phyloP scores from a whole-genome alignment of 768 basidiomycete genomes.

The Leccinellum luteum region DNA sequence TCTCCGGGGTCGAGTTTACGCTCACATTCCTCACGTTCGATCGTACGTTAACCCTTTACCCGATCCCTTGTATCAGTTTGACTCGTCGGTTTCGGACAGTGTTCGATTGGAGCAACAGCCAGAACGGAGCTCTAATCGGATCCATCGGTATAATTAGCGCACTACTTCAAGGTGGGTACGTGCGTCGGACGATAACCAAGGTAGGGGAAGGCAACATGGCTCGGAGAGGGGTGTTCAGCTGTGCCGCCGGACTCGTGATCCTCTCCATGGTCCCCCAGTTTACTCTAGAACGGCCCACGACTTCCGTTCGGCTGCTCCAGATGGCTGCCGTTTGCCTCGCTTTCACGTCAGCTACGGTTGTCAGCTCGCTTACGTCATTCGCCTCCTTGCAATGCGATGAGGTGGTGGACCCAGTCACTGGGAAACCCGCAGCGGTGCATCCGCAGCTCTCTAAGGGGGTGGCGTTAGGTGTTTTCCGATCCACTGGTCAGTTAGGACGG shows the following conservation, averaged over 20 bases:
- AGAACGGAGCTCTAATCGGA: slow-evolving; percentile 81
- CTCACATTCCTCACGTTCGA: slow-evolving; percentile 93
- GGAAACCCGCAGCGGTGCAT: slow-evolving; percentile 53
- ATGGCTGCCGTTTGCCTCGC: slow-evolving; percentile 82
- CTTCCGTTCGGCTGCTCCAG: slow-evolving; percentile 55
- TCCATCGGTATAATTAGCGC: slow-evolving; percentile 91
- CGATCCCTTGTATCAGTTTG: not conserved
- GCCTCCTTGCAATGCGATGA: slow-evolving; percentile 93
- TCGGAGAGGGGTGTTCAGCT: slow-evolving; percentile 71
- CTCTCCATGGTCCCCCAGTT: slow-evolving; percentile 70
- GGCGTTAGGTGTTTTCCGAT: slow-evolving; percentile 83
- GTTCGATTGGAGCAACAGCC: slow-evolving; percentile 84
- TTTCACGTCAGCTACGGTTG: slow-evolving; percentile 94
- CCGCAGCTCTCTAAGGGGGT: slow-evolving; percentile 78
- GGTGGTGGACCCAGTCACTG: slow-evolving; percentile 51
- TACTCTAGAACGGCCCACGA: slow-evolving; percentile 36
- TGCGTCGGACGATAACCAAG: slow-evolving; percentile 73
- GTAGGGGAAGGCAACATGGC: slow-evolving; percentile 84
- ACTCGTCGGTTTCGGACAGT: slow-evolving; percentile 44
- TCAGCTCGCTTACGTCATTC: slow-evolving; percentile 87
- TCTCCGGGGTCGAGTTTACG: slow-evolving; percentile 96
- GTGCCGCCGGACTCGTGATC: slow-evolving; percentile 64
- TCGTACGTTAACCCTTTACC: slow-evolving; percentile 44
- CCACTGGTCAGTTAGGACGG: slow-evolving; percentile 91
- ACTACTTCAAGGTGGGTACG: slow-evolving; percentile 90